Base-by-base conservation (phyloP, 2,329 filamentous ascomycete species). In the Epichloe coenophiala region DNA sequence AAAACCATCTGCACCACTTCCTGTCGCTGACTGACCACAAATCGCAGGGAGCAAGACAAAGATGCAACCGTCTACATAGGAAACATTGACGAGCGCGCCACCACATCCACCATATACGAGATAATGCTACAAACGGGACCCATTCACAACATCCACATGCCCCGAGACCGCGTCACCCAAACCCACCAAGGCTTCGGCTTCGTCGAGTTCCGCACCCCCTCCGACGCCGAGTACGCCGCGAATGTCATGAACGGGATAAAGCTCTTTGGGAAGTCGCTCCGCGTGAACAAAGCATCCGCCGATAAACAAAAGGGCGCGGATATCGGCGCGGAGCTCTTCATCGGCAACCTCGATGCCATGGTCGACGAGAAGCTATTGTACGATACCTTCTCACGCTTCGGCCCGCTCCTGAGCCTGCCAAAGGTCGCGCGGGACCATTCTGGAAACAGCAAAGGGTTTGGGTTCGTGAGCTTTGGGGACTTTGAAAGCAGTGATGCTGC, bases 151-250 rank as follows among this genome's bases (percentile, higher is more conserved):
- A 91, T 98, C 56, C 93, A 98, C 71, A 83, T 98, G 64, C 93
- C 93, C 51, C 95, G 96, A 75, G 93, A 98, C 69, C 88, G 93
- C 67, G 93, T 98, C 59, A 96, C 93, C 45, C 89, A 96, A 64
- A 85, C 84, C 51, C 93, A 98, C 68, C 93, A 97, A 70, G 93
- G 93, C 60, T 98, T 96, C 74, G 93, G 93, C 61, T 98, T 98
- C 70, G 93, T 98, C 68, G 93, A 98, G 70, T 98, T 96, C 68
- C 91, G 89, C 63, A 90, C 86, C 58, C 89, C 95, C 65, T 83
- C 89, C 62, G 93, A 96, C 68, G 93, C 93, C 60, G 93, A 97
- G 66, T 98, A 98, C 72, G 91, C 93, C 21, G 86, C 89, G 59
- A 85, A 91, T 64, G 88, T 96, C 59, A 94, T 97, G 86, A 97